A percentile compares a stretch with the other conserved stretches of the same genome.
Evolutionary conservation across 129 eudicot genomes (phyloP).

Genomic region (Pseudognaphalium luteoalbum): DNA sequence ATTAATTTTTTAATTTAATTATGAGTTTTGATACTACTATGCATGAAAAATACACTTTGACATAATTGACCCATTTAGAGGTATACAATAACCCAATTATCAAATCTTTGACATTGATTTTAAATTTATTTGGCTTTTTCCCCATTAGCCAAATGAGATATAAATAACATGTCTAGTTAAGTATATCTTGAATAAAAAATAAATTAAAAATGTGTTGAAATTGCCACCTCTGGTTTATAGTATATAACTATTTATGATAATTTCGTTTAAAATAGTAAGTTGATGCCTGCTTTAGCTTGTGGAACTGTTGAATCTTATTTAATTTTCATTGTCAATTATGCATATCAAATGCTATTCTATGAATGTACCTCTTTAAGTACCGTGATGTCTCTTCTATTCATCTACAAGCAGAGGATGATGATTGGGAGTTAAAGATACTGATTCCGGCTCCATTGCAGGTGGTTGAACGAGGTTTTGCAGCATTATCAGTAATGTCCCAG

Average conservation of each 20-base stretch:
- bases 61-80: background rate
- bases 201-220: background rate
- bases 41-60: background rate
- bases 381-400: background rate
- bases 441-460: conserved; percentile 40
- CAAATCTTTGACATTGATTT: background rate
- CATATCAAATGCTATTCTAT: background rate
- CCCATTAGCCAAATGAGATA: too few relatives aligned
- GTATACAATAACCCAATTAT: background rate
- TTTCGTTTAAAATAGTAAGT: background rate
- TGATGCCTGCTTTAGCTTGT: conserved; percentile 1
- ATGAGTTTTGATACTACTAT: background rate
- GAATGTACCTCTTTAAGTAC: background rate
- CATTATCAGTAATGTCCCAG: conserved; percentile 61
- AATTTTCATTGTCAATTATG: background rate
- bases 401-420: background rate
- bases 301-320: background rate
- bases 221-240: background rate
- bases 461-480: conserved; percentile 67
- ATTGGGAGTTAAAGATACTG: conserved; percentile 5
- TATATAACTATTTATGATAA: background rate
- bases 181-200: too few relatives aligned
- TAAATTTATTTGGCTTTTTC: too few relatives aligned
- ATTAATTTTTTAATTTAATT: background rate
- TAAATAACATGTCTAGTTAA: too few relatives aligned